Base-by-base conservation (phyloP, 306 rosid genomes). In the Trichosanthes cucumerina region DNA sequence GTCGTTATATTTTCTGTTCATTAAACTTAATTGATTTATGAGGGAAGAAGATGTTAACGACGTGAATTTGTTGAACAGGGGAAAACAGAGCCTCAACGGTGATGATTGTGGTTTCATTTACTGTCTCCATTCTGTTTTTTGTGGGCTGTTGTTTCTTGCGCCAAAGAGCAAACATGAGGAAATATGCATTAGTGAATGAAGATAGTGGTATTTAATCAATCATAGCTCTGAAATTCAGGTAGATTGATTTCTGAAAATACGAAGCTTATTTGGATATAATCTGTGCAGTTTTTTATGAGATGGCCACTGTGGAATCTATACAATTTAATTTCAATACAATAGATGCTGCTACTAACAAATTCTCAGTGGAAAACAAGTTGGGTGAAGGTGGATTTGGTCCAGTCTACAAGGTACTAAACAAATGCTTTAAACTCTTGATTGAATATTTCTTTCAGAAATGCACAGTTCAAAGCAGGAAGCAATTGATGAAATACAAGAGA, bases 301-400 rank as follows among this genome's bases (percentile, higher is more conserved):
- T 24, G 34, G 49, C 75, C 19, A 84, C 65, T 54, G 62, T 73
- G 7, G 91, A 86, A 33, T 84, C 81, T 23, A 52, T 87, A 72
- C 88, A 87, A 73, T 81, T 82, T 80, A 82, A 81, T 64, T 78
- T 89, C 70, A 65, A 59, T 13, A 80, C 79, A 12, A 75, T 87
- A 50, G 85, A 86, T 82, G 77, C 77, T 79, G 89, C 89, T 18
- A 89, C 88, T 1, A 81, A 83, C 36, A 19, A 84, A 3, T 89
- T 89, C 79, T 86, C 87, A 0, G 68, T 56, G 10, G 82, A 81
- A 16, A 85, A 84, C 70, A 85, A 77, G 80, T 80, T 85, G 39
- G 93, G 90, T 60, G 83, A 83, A 81, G 91, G 93, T 26, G 89
- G 89, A 70, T 89, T 84, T 81, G 91, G 91, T 44, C 85, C 76